Base-by-base conservation (phyloP, 164 flowering plant genomes). In the Liquidambar formosana region DNA sequence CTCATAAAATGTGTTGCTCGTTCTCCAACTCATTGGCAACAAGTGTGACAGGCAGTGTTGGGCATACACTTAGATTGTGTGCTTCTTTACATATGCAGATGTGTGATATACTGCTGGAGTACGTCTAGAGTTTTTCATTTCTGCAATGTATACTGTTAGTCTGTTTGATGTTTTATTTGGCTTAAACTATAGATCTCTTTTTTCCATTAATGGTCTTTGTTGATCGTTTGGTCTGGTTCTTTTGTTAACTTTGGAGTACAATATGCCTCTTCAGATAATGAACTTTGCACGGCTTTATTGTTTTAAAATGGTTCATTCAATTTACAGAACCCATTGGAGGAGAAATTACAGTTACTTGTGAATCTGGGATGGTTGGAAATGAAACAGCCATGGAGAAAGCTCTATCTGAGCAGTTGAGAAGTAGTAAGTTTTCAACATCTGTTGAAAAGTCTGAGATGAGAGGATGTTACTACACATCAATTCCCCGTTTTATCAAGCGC, bases 291-390 rank as follows among this genome's bases (percentile, higher is more conserved):
- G 18, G 18, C 18, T 23, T 18, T 25, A 8, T 33, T 6, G 43
- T 27, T 21, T n/a, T 18, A 18, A n/a, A 18, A 21, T 52, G 58
- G 23, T 65, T 66, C 47, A 19, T 66, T 58, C 23, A 21, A 45
- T 71, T 58, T 53, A 53, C 85, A 93, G 98, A 93, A 74, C 97
- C 98, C 8, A 81, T 89, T 72, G 98, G 96, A 73, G 96, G 96
- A 69, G 98, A 94, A 69, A 94, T 92, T 73, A 78, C 96, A 26
- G 82, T 88, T 62, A 76, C 83, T 54, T 69, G 71, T 75, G 98
- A 94, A 73, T 57, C 89, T 63, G 86, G 59, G 3, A 58, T 82
- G 68, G 61, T 77, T 74, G 76, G 77, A 57, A 71, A 66, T 48
- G 84, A 80, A 72, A 84, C 91, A 21, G 26, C 81, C 26, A 77